Conservation (phyloP, 169 alveolate genomes). For the Toxoplasma gondii region DNA sequence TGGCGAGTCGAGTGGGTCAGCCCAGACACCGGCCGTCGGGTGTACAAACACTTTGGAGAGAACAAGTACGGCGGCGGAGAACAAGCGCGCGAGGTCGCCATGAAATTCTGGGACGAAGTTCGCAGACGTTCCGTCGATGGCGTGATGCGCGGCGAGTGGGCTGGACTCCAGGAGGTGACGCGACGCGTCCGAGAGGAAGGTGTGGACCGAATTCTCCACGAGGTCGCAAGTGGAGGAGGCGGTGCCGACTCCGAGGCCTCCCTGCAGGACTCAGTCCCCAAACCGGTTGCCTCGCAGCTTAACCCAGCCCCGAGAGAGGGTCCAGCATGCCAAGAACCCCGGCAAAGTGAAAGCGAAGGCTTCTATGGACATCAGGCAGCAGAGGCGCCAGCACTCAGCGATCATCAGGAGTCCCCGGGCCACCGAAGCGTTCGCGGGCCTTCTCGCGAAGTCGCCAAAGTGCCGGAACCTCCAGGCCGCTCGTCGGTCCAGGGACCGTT, state of each 20-base stretch:
- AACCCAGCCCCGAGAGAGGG: neutral
- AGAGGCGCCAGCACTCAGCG: too few species aligned
- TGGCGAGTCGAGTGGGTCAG: slow-evolving; percentile 73
- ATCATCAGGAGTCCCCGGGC: too few species aligned
- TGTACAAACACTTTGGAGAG: slow-evolving; percentile 70
- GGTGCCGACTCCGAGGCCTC: neutral
- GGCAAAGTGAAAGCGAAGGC: neutral
- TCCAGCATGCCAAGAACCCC: neutral
- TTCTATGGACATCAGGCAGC: too few species aligned
- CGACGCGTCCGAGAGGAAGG: slow-evolving; percentile 63
- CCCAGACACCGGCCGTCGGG: slow-evolving; percentile 69
- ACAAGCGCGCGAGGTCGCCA: slow-evolving; percentile 52
- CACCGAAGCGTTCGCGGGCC: too few species aligned
- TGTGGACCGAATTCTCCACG: slow-evolving; percentile 50
- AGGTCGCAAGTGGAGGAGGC: neutral
- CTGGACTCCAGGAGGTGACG: slow-evolving; percentile 61
- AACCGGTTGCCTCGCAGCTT: neutral
- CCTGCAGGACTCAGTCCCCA: neutral
- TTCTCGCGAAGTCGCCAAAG: too few species aligned
- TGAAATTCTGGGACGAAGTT: slow-evolving; percentile 56
- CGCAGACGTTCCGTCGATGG: slow-evolving; percentile 50
- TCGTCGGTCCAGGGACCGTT: neutral
- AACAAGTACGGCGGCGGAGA: slow-evolving; percentile 68
- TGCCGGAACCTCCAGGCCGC: neutral
- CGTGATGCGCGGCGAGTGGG: slow-evolving; percentile 55